A percentile compares a stretch with the other conserved stretches of the same genome.
These are phyloP conservation scores for Eucalyptus polyanthemos DNA, from an alignment of 345 rosid species.

Conservation along the genomic window DNA sequence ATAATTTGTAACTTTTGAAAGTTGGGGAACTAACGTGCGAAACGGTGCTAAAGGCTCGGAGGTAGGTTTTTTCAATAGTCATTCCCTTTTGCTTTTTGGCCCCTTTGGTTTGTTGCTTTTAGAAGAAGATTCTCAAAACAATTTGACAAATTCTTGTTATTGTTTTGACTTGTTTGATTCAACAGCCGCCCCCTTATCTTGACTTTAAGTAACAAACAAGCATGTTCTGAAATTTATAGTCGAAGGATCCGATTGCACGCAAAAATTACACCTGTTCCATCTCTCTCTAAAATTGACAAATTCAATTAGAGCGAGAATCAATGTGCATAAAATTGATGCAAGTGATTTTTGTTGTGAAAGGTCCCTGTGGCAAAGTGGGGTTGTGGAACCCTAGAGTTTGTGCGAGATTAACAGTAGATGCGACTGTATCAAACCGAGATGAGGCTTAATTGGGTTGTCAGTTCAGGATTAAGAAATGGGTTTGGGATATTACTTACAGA, in stretches of 20 bases:
- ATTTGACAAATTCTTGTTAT: background rate
- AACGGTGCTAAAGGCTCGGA: background rate
- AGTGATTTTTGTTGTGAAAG: accelerated
- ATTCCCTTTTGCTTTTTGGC: background rate
- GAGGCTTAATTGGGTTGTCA: background rate
- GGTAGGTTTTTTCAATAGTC: background rate
- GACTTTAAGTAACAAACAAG: background rate
- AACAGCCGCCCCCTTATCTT: background rate
- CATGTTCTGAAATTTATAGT: background rate
- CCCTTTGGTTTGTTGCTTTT: background rate
- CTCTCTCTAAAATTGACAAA: background rate
- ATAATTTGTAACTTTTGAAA: background rate
- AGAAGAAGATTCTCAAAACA: background rate
- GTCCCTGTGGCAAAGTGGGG: background rate
- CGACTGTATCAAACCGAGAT: accelerated
- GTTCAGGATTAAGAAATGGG: background rate
- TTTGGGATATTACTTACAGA: background rate
- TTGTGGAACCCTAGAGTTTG: background rate
- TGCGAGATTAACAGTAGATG: background rate
- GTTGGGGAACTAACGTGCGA: background rate
- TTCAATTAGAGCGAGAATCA: background rate
- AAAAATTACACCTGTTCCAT: background rate
- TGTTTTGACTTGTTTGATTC: background rate
- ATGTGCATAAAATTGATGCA: background rate
- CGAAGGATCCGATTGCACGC: background rate